phyloP scores from a whole-genome alignment of 106 monocot species.

The Allium cepa region DNA sequence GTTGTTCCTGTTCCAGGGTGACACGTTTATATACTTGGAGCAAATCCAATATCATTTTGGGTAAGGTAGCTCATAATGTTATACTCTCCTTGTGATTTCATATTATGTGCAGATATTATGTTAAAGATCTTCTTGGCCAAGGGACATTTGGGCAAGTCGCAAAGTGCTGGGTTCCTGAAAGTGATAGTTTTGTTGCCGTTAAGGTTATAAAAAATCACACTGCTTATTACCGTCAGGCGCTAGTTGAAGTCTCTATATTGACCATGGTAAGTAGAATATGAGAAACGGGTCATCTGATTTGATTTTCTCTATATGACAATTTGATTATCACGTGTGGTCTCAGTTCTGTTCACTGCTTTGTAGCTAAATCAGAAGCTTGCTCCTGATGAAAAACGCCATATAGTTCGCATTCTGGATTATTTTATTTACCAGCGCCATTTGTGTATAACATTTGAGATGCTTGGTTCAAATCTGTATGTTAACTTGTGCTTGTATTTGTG shows the following conservation, averaged over 20 bases:
- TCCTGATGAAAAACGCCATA: constrained; percentile 69
- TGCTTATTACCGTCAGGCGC: constrained; percentile 86
- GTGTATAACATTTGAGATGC: constrained; percentile 98
- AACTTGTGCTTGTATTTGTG: not conserved
- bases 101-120: constrained; percentile 48
- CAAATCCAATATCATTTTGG: no score
- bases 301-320: no score
- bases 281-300: no score
- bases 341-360: constrained; percentile 12
- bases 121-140: constrained; percentile 91
- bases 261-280: constrained; percentile 34
- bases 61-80: no score
- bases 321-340: not conserved
- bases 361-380: constrained; percentile 80
- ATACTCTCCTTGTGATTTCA: not conserved
- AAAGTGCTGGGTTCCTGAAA: constrained; percentile 75
- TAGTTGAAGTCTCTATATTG: constrained; percentile 77
- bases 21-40: no score
- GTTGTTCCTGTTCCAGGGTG: no score
- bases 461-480: constrained; percentile 88
- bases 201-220: constrained; percentile 95
- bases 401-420: constrained; percentile 86
- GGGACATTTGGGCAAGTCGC: constrained; percentile 99
- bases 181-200: constrained; percentile 72
- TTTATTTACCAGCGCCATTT: constrained; percentile 76